Percentiles rank a stretch among this genome's conserved stretches.
Evolutionary conservation across 169 alveolate species (phyloP).

Genomic region (Eimeria acervulina): DNA sequence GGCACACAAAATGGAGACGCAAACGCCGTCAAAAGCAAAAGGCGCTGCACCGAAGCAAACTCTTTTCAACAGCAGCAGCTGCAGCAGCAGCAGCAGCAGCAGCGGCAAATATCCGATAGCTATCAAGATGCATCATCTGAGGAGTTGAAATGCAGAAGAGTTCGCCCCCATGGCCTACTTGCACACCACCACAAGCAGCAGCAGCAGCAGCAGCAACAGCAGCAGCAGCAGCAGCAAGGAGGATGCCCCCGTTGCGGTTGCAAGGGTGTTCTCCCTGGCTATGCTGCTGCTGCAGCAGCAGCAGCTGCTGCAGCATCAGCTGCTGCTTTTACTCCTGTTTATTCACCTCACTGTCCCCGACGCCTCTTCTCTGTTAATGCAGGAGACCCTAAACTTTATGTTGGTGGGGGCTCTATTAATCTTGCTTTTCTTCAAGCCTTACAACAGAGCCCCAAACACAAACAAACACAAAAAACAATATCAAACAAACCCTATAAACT

Average conservation of each 20-base stretch:
- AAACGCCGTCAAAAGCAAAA: not conserved
- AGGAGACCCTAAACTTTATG: constrained; percentile 28
- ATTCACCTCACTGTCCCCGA: not conserved
- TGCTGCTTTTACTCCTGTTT: not conserved
- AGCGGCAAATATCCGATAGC: not conserved
- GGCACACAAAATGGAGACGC: not conserved
- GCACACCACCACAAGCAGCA: not conserved
- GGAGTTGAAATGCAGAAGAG: not conserved
- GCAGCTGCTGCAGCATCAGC: not conserved
- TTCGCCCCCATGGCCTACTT: not conserved
- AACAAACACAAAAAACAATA: not conserved
- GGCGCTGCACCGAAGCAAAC: not conserved
- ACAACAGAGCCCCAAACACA: not conserved
- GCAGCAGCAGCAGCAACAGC: constrained; percentile 14
- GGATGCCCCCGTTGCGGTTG: not conserved
- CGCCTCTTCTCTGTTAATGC: constrained; percentile 23
- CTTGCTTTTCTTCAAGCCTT: constrained; percentile 3
- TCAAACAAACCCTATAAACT: not conserved
- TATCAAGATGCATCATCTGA: not conserved
- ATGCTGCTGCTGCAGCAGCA: not conserved
- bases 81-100: constrained; percentile 7
- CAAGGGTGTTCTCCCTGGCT: not conserved
- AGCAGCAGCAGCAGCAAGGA: not conserved
- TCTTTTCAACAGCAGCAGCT: too few species aligned
- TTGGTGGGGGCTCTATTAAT: constrained; percentile 35